Evolutionary conservation across 2,329 filamentous ascomycete genomes (phyloP).

Genomic region (Plectosphaerella plurivora): DNA sequence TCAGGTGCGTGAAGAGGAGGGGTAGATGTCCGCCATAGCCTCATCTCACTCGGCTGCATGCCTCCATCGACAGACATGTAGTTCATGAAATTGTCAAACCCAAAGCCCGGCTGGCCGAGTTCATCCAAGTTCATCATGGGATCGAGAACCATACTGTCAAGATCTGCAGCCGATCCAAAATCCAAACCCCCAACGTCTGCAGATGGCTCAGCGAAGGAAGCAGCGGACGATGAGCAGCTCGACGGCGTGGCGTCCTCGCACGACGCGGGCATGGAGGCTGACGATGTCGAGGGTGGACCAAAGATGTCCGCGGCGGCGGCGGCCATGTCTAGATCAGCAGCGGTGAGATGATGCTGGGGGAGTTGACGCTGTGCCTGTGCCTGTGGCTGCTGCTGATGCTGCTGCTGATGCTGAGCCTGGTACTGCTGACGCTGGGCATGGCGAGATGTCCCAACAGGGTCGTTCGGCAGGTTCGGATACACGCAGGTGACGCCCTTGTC

Average conservation of each 20-base stretch:
- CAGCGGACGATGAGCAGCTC: background rate
- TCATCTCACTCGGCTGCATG: slow-evolving; percentile 5
- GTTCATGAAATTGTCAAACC: background rate
- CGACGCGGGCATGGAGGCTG: slow-evolving; percentile 9
- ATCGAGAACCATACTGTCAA: slow-evolving; percentile 18
- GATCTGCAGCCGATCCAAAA: slow-evolving; percentile 19
- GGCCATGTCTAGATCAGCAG: slow-evolving; percentile 1
- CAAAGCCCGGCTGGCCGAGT: background rate
- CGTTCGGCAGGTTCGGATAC: slow-evolving; percentile 31
- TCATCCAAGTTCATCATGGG: background rate
- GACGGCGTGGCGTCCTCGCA: background rate
- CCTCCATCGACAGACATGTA: background rate
- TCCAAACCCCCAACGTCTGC: slow-evolving; percentile 15
- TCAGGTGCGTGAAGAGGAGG: slow-evolving; percentile 2
- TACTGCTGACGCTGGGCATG: background rate
- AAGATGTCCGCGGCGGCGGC: background rate
- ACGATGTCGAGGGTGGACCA: slow-evolving; percentile 14
- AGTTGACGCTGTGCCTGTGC: background rate
- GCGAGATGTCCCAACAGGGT: background rate
- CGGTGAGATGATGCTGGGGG: background rate
- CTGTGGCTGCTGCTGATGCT: background rate
- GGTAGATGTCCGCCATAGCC: slow-evolving; percentile 6
- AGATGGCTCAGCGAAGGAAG: background rate
- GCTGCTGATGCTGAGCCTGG: slow-evolving; percentile 2
- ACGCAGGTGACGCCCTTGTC: slow-evolving; percentile 36